Evolutionary conservation across 495 filamentous ascomycete genomes (phyloP).

Genomic region (Penicillium ochrochloron): DNA sequence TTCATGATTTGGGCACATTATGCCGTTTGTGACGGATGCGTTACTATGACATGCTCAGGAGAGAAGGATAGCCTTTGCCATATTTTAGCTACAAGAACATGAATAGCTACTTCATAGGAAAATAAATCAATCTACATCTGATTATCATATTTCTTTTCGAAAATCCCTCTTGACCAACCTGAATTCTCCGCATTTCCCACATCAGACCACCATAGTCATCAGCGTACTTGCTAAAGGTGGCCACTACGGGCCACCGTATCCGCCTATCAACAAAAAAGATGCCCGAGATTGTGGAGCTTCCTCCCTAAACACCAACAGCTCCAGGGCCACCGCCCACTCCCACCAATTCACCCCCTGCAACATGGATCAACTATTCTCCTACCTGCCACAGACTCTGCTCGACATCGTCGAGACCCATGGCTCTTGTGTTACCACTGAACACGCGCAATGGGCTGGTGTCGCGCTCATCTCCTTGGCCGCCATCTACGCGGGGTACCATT

Average conservation of each 20-base stretch:
- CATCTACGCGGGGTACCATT: conserved; percentile 44
- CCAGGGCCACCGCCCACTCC: conserved; percentile 22
- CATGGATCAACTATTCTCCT: conserved; percentile 39
- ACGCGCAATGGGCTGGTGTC: conserved; percentile 33
- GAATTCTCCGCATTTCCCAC: neutral
- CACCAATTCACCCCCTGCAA: conserved; percentile 20
- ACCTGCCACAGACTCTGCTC: conserved; percentile 33
- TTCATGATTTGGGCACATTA: neutral
- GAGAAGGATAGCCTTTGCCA: neutral
- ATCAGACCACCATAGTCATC: neutral
- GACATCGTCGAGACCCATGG: conserved; percentile 29
- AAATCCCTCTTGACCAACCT: neutral
- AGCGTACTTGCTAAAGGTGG: neutral
- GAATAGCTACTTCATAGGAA: neutral
- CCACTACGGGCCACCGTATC: no score
- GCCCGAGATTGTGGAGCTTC: conserved; percentile 10
- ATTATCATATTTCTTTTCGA: neutral
- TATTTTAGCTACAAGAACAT: neutral
- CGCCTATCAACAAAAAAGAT: conserved; percentile 26
- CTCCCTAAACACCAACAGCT: conserved; percentile 6
- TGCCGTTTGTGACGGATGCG: neutral
- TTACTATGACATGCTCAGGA: neutral
- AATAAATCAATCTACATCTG: neutral
- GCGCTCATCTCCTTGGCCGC: conserved; percentile 41
- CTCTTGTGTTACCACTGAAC: conserved; percentile 20